Evolutionary conservation across 1,284 basidiomycete genomes (phyloP).

Genomic region (Papiliotrema nemorosa): DNA sequence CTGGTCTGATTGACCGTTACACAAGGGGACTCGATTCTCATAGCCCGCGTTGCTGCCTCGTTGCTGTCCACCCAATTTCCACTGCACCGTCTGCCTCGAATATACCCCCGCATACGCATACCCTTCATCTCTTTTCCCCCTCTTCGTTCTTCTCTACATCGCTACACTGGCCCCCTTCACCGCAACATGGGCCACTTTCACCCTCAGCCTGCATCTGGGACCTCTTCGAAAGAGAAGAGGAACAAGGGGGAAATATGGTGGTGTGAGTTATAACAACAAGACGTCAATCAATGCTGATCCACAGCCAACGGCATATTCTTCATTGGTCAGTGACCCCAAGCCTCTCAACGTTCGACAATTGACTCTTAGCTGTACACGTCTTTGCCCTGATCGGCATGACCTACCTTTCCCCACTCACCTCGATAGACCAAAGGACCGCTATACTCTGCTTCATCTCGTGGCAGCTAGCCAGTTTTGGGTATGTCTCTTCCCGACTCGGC

Average conservation of each 20-base stretch:
- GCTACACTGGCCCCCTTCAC: too few relatives aligned
- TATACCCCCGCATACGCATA: too few relatives aligned
- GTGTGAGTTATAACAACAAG: conserved; percentile 22
- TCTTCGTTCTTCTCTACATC: too few relatives aligned
- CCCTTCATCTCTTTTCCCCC: too few relatives aligned
- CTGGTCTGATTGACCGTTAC: too few relatives aligned
- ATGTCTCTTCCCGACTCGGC: not conserved
- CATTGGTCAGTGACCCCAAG: conserved; percentile 33
- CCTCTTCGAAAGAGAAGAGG: not conserved
- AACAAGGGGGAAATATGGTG: conserved; percentile 33
- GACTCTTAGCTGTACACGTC: conserved; percentile 53
- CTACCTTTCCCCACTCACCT: conserved; percentile 53
- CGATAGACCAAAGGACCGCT: conserved; percentile 54
- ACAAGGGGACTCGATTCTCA: too few relatives aligned
- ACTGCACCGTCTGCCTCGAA: too few relatives aligned
- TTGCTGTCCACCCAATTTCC: not conserved
- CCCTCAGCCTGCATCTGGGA: not conserved
- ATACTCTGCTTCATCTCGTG: conserved; percentile 59
- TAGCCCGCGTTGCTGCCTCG: not conserved
- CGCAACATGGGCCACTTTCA: not conserved
- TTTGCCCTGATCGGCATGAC: conserved; percentile 59
- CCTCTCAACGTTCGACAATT: not conserved
- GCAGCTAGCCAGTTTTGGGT: conserved; percentile 72
- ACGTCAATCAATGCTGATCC: conserved; percentile 2
- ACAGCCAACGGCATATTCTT: conserved; percentile 63